phyloP scores from a whole-genome alignment of 768 basidiomycete species.

The Kwoniella bestiolae region DNA sequence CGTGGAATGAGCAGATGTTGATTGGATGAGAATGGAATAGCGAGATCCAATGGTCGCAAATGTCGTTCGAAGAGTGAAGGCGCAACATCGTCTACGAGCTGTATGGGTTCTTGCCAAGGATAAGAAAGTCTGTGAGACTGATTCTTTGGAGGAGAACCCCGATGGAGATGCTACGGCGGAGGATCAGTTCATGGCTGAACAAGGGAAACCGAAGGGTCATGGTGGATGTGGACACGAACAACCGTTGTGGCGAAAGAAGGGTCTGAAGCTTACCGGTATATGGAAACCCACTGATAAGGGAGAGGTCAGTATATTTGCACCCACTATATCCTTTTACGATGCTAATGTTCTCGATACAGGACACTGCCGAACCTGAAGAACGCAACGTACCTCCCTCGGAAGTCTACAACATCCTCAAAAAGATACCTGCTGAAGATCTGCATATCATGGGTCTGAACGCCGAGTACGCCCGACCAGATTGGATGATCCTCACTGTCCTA shows the following conservation, averaged over 20 bases:
- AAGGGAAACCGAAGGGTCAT: slow-evolving; percentile 74
- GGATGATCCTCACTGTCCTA: slow-evolving; percentile 99
- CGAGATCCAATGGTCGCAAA: slow-evolving; percentile 46
- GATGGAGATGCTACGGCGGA: slow-evolving; percentile 59
- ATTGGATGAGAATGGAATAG: slow-evolving; percentile 20
- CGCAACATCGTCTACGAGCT: slow-evolving; percentile 57
- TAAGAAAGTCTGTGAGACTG: slow-evolving; percentile 84
- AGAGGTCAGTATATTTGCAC: slow-evolving; percentile 59
- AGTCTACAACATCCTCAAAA: slow-evolving; percentile 92
- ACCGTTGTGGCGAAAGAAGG: slow-evolving; percentile 89
- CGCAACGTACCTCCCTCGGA: slow-evolving; percentile 76
- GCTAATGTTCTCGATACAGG: slow-evolving; percentile 36
- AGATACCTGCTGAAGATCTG: slow-evolving; percentile 88
- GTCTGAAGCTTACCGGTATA: slow-evolving; percentile 88
- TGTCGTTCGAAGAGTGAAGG: slow-evolving; percentile 46
- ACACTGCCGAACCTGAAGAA: slow-evolving; percentile 55
- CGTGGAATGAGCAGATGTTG: not conserved
- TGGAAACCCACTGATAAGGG: slow-evolving; percentile 91
- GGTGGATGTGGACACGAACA: slow-evolving; percentile 96
- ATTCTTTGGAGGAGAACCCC: slow-evolving; percentile 80
- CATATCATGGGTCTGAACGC: slow-evolving; percentile 88
- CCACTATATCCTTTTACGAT: not conserved
- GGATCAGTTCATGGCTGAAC: slow-evolving; percentile 63
- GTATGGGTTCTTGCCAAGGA: slow-evolving; percentile 53
- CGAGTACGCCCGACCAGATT: slow-evolving; percentile 94